A percentile compares a stretch with the other conserved stretches of the same genome.
Conservation (phyloP, 768 basidiomycete genomes). For the Auriculariales sp. region DNA sequence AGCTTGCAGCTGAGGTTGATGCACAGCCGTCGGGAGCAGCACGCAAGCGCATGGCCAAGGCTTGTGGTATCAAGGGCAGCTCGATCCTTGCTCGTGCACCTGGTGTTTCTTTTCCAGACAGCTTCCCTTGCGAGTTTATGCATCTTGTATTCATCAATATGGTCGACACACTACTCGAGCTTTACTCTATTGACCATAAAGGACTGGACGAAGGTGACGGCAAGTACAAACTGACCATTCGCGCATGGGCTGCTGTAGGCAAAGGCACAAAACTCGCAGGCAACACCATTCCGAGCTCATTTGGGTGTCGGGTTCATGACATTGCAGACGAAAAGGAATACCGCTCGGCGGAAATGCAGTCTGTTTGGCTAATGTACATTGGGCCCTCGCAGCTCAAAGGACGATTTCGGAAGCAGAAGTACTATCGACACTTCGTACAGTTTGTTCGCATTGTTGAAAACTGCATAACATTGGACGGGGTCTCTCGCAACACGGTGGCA, state of each 20-base stretch:
- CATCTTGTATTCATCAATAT: slow-evolving; percentile 34
- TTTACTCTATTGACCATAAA: slow-evolving; percentile 29
- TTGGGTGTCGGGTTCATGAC: slow-evolving; percentile 15
- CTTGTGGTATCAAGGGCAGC: slow-evolving; percentile 20
- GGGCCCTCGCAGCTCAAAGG: slow-evolving; percentile 9
- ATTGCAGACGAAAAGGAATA: slow-evolving; percentile 8
- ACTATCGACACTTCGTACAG: slow-evolving; percentile 27
- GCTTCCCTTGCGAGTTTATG: slow-evolving; percentile 31
- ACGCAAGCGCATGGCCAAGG: slow-evolving; percentile 12
- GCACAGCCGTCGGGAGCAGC: slow-evolving; percentile 10
- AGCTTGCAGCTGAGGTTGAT: slow-evolving; percentile 13
- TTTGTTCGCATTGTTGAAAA: slow-evolving; percentile 23
- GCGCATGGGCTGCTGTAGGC: slow-evolving; percentile 28
- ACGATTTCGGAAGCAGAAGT: slow-evolving; percentile 8
- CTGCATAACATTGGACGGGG: slow-evolving; percentile 23
- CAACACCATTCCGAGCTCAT: slow-evolving; percentile 14
- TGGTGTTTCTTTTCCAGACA: background rate
- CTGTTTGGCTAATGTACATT: slow-evolving; percentile 12
- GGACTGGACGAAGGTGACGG: slow-evolving; percentile 17
- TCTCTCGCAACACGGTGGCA: slow-evolving; percentile 14
- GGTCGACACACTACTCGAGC: slow-evolving; percentile 22
- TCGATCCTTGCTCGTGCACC: slow-evolving; percentile 17
- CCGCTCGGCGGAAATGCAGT: slow-evolving; percentile 12
- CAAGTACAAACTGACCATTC: slow-evolving; percentile 13
- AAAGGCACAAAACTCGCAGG: slow-evolving; percentile 13